Conservation (phyloP, 2,329 filamentous ascomycete genomes). For the Stemphylium vesicarium region DNA sequence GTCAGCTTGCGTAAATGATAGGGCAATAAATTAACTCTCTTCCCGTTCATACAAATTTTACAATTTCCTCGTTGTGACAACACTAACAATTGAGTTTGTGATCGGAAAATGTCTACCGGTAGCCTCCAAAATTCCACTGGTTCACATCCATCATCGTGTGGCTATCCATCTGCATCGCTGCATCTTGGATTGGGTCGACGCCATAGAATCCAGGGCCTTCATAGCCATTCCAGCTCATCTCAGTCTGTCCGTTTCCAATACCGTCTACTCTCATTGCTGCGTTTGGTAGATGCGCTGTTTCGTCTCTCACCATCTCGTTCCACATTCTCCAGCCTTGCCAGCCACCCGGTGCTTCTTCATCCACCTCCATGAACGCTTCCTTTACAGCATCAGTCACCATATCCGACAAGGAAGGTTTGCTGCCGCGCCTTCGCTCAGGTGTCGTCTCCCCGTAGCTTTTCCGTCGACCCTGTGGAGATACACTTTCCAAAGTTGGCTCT, state of each 20-base stretch:
- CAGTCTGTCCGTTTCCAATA: slow-evolving; percentile 7
- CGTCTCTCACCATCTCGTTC: slow-evolving; percentile 34
- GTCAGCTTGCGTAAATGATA: slow-evolving; percentile 38
- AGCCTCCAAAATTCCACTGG: slow-evolving; percentile 28
- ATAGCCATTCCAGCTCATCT: slow-evolving; percentile 14
- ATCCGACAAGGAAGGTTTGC: slow-evolving; percentile 15
- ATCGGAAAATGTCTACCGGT: slow-evolving; percentile 8
- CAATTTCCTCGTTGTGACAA: neutral
- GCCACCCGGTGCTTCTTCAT: slow-evolving; percentile 35
- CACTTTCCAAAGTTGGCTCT: neutral
- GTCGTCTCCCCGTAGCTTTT: neutral
- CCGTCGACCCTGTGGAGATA: neutral
- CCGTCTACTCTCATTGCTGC: neutral
- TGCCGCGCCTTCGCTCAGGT: neutral
- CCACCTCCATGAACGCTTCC: slow-evolving; percentile 38
- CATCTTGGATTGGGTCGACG: slow-evolving; percentile 14
- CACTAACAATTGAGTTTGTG: neutral
- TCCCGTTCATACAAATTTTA: too few species aligned
- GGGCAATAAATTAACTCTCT: neutral
- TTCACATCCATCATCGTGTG: slow-evolving; percentile 11
- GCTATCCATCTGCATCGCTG: slow-evolving; percentile 7
- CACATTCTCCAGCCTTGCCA: slow-evolving; percentile 38
- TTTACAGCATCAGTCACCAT: slow-evolving; percentile 34
- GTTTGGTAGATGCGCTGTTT: neutral
- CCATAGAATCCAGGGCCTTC: slow-evolving; percentile 9